Conservation (phyloP, 78 protist species). For the Mastigamoeba balamuthi region DNA sequence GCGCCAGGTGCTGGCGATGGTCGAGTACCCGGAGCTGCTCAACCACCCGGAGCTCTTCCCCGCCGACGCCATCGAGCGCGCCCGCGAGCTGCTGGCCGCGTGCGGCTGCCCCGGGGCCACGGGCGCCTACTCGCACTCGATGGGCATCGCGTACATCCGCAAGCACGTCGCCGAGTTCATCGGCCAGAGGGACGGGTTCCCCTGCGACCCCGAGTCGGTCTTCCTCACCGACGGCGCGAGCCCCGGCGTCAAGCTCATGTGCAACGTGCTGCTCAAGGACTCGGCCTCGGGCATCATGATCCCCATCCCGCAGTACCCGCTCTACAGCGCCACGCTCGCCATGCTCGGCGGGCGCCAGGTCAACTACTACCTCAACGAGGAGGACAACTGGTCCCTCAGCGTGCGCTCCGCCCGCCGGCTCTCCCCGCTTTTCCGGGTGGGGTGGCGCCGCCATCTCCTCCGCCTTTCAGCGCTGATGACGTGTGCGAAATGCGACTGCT, state of each 20-base stretch:
- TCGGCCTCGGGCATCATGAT: constrained; percentile 50
- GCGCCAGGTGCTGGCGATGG: constrained; percentile 79
- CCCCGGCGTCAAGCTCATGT: constrained; percentile 53
- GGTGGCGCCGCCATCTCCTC: no score
- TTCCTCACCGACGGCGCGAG: constrained; percentile 97
- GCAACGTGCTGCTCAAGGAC: constrained; percentile 42
- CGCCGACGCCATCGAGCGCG: constrained; percentile 72
- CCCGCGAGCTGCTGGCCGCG: constrained; percentile 5
- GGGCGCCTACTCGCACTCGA: constrained; percentile 91
- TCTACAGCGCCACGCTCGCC: constrained; percentile 93
- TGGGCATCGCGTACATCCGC: constrained; percentile 71
- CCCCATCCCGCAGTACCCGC: constrained; percentile 99
- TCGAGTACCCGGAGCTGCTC: constrained; percentile 37
- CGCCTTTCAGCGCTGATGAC: no score
- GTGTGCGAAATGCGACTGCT: no score
- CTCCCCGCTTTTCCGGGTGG: not conserved
- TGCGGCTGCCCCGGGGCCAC: constrained; percentile 6
- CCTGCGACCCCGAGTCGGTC: constrained; percentile 58
- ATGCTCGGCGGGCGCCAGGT: constrained; percentile 68
- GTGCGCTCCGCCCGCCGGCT: no score
- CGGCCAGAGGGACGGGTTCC: constrained; percentile 56
- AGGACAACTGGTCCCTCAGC: constrained; percentile 59
- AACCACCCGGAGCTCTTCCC: constrained; percentile 38
- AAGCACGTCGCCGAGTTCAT: constrained; percentile 81
- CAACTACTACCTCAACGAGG: constrained; percentile 83